Conservation (phyloP, 1,139 yeast species). For the Kodamaea sp. region DNA sequence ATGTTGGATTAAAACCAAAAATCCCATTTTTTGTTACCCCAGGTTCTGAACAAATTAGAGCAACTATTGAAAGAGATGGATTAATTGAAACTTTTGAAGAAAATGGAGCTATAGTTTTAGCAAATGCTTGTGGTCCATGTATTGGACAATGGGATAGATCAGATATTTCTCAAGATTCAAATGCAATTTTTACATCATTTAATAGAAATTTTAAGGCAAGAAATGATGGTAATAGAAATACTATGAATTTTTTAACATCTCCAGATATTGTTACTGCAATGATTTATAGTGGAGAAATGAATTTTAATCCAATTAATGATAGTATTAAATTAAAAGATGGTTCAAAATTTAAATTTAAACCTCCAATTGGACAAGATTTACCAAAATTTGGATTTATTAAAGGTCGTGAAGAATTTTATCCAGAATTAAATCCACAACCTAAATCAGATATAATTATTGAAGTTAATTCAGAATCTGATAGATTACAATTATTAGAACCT, state of each 20-base stretch:
- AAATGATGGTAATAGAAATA: constrained; percentile 95
- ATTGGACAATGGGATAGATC: constrained; percentile 98
- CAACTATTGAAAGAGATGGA: constrained; percentile 95
- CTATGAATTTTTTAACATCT: constrained; percentile 94
- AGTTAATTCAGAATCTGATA: constrained; percentile 71
- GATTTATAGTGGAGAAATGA: constrained; percentile 88
- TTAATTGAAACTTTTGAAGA: constrained; percentile 71
- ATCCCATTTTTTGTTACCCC: constrained; percentile 93
- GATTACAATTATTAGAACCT: constrained; percentile 77
- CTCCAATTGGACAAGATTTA: constrained; percentile 76
- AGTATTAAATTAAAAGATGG: constrained; percentile 65
- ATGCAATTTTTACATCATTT: constrained; percentile 91
- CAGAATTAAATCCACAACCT: constrained; percentile 74
- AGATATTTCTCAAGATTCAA: constrained; percentile 62
- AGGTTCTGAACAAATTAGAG: constrained; percentile 98
- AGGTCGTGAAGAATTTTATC: constrained; percentile 83
- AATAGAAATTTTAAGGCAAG: constrained; percentile 96
- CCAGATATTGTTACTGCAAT: constrained; percentile 97
- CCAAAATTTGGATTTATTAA: constrained; percentile 76
- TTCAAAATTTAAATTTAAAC: constrained; percentile 63
- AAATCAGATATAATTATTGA: constrained; percentile 63
- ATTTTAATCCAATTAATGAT: constrained; percentile 85
- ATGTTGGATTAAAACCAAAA: constrained; percentile 85
- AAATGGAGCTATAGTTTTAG: constrained; percentile 86
- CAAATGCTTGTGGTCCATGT: constrained; percentile 99